Evolutionary conservation across 345 rosid genomes (phyloP), one percentile per base, ranked within the genome.

Genomic region (Rhizophora apiculata): DNA sequence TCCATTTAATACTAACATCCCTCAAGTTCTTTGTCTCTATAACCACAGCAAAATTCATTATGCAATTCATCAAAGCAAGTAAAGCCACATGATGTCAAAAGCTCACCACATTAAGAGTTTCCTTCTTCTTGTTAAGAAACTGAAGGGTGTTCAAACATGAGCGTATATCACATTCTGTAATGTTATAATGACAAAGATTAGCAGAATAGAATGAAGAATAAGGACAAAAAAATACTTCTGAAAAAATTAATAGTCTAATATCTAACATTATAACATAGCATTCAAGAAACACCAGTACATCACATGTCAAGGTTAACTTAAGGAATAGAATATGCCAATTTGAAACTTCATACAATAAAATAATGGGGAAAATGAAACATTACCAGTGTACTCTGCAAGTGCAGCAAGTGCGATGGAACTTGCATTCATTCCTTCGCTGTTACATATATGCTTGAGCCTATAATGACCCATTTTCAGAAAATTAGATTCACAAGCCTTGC

Each of bases 71-170:
- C 32, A 19, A 43, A 43, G 49, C 49, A 43, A 13, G 4, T 13
- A 18, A 39, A 54, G 26, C 24, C 22, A 26, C 11, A 22, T 78
- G 51, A 67, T 26, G 65, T 20, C 31, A 67, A 52, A 65, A 70
- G 55, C 86, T 77, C 84, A 94, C 99, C 97, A 75, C 85, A 68
- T 86, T 90, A 72, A 94, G 92, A 43, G 82, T 68, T 81, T 94
- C 88, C 72, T 86, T 85, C 88, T 86, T 94, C 82, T 84, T 89
- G 83, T 92, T 81, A 78, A 94, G 97, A 84, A 94, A 94, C 81
- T 94, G 99, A 69, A 94, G 93, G 15, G 99, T 94, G 80, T 94
- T 94, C 81, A 92, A 85, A 81, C 97, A 92, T 54, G 93, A 85
- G 56, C 97, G 89, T 78, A 94, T 87, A 76, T 94, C 99, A 82